Evolutionary conservation across 495 filamentous ascomycete species (phyloP).

Genomic region (Daldinia decipiens): DNA sequence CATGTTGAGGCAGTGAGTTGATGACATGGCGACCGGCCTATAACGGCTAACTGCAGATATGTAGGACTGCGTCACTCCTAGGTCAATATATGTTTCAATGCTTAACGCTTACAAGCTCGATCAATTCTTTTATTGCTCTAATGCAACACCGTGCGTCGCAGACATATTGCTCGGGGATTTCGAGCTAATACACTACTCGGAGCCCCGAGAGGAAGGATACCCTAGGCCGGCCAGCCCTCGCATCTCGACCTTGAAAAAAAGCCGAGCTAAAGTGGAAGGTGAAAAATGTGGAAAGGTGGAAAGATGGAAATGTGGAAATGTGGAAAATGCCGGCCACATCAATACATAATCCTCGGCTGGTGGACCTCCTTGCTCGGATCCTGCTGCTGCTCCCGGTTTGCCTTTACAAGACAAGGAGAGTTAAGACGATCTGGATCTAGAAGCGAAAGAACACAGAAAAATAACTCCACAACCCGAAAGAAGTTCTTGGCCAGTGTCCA

Average conservation of each 20-base stretch:
- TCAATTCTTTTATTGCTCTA: not conserved
- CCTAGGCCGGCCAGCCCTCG: not conserved
- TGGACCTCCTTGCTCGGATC: conserved; percentile 17
- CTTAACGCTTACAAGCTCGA: conserved; percentile 32
- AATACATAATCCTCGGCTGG: conserved; percentile 33
- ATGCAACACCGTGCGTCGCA: conserved; percentile 44
- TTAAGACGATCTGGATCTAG: conserved; percentile 42
- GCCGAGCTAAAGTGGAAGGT: conserved; percentile 9
- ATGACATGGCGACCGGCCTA: conserved; percentile 37
- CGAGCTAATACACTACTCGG: conserved; percentile 32
- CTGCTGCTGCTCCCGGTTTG: conserved; percentile 11
- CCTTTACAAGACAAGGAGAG: conserved; percentile 10
- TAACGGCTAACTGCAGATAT: conserved; percentile 44
- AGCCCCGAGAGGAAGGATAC: conserved; percentile 26
- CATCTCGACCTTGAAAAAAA: conserved; percentile 3
- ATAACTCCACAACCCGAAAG: conserved; percentile 33
- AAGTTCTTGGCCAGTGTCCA: conserved; percentile 40
- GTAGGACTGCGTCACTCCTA: conserved; percentile 35
- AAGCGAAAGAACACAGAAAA: conserved; percentile 12
- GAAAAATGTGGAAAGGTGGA: conserved; percentile 3
- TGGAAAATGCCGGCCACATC: conserved; percentile 28
- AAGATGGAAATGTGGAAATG: not conserved
- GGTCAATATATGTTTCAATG: conserved; percentile 40
- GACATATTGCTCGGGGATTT: conserved; percentile 27
- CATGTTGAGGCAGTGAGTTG: conserved; percentile 35